Conservation (phyloP, 2,329 filamentous ascomycete species). For the Orbilia ellipsospora region DNA sequence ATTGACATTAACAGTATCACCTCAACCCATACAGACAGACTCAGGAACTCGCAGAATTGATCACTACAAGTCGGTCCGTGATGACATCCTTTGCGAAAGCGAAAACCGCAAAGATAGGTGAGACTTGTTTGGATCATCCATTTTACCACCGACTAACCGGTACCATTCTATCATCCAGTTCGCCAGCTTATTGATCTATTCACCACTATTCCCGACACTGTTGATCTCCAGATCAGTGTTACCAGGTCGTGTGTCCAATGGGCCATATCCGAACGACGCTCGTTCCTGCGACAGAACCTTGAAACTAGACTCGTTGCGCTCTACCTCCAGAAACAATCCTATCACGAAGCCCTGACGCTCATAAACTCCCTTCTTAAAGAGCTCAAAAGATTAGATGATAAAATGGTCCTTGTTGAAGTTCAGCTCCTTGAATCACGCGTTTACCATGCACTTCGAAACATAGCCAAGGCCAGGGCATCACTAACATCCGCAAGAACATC, state of each 20-base stretch:
- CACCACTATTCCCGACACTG: slow-evolving; percentile 89
- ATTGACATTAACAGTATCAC: slow-evolving; percentile 9
- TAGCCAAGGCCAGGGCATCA: slow-evolving; percentile 92
- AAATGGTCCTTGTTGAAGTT: slow-evolving; percentile 96
- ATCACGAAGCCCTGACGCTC: slow-evolving; percentile 94
- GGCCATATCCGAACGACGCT: slow-evolving; percentile 92
- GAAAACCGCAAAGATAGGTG: slow-evolving; percentile 98
- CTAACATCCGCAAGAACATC: slow-evolving; percentile 93
- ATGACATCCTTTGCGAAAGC: slow-evolving; percentile 98
- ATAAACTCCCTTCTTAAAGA: slow-evolving; percentile 97
- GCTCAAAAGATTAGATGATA: slow-evolving; percentile 97
- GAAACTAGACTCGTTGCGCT: slow-evolving; percentile 93
- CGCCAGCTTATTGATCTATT: slow-evolving; percentile 97
- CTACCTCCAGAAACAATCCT: slow-evolving; percentile 96
- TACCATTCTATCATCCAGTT: slow-evolving; percentile 70
- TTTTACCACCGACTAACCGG: slow-evolving; percentile 9
- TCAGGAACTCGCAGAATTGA: slow-evolving; percentile 86
- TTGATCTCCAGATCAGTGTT: slow-evolving; percentile 91
- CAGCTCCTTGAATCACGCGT: slow-evolving; percentile 96
- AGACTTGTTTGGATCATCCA: background rate
- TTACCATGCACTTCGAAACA: slow-evolving; percentile 97
- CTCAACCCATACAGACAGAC: slow-evolving; percentile 64
- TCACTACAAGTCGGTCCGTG: slow-evolving; percentile 88
- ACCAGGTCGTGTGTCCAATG: slow-evolving; percentile 99
- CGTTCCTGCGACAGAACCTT: slow-evolving; percentile 97